Conservation (phyloP, 495 filamentous ascomycete species). For the Cenococcum geophilum region DNA sequence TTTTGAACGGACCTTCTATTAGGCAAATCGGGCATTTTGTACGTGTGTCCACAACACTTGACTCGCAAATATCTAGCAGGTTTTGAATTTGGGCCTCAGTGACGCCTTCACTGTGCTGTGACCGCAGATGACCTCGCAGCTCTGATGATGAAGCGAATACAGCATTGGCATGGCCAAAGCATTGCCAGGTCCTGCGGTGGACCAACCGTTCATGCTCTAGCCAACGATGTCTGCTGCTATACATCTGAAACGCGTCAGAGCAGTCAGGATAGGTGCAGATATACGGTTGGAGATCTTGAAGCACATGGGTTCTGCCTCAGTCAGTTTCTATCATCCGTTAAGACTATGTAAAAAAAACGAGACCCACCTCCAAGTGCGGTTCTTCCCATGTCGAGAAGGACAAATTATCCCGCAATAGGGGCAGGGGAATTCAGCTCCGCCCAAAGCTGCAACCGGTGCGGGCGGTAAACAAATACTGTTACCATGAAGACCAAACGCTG, state of each 20-base stretch:
- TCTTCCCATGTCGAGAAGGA: background rate
- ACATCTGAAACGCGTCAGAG: background rate
- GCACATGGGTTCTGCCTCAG: background rate
- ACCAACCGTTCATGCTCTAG: background rate
- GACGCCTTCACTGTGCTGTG: no score
- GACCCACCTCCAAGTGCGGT: background rate
- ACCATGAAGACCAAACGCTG: background rate
- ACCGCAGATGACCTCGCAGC: no score
- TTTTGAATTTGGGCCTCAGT: no score
- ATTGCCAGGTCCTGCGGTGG: background rate
- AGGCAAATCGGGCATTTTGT: no score
- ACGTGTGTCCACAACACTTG: no score
- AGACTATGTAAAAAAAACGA: no score
- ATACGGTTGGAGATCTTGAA: background rate
- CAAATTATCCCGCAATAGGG: background rate
- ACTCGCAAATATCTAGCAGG: no score
- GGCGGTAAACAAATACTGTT: conserved; percentile 1
- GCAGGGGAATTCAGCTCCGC: conserved; percentile 4
- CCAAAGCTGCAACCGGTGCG: background rate
- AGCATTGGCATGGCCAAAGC: background rate
- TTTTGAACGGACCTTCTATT: no score
- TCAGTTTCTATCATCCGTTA: background rate
- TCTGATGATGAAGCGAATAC: no score
- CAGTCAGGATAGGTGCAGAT: background rate
- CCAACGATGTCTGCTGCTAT: background rate